Evolutionary conservation across 208 protist genomes (phyloP), one percentile per base, ranked within the genome.

Genomic region (Wallacemonas rigidus): DNA sequence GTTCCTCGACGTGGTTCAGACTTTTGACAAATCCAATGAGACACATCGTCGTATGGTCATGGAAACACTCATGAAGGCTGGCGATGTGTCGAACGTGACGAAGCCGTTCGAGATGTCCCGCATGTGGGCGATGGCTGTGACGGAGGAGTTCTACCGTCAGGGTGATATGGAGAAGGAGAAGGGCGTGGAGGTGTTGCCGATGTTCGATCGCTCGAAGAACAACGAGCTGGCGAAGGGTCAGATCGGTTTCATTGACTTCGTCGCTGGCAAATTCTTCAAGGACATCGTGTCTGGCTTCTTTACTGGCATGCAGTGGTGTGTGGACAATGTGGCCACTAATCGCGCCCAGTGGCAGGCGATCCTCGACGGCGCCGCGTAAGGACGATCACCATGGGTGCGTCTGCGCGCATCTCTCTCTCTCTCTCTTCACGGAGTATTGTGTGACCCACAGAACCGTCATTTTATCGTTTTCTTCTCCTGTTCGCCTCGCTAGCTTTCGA

Each of bases 81-180:
- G 81, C 50, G 91, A 96, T 61, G 79, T 96, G 54, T 93, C 87
- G 40, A 96, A 96, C 72, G 89, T 96, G 47, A 91, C 86, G 50
- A 94, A 94, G 76, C 91, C 91, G 41, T 96, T 96, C 69, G 86
- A 90, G 48, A 89, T 83, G 60, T 94, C 88, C 35, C 80, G 88
- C 38, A 69, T 90, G 72, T 96, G 91, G 89, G 88, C 87, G 9
- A 88, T 90, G 83, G 76, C 86, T 43, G 85, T 96, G 83, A 94
- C 89, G 51, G 91, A 93, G 83, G 87, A 96, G 77, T 96, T 96
- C 79, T 93, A 93, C 74, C 82, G 87, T 1, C 91, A 96, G 80
- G 91, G 91, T 35, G 91, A 94, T 71, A 92, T 91, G 79, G 89
- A 96, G 77, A 92, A 93, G 78, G 86, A 90, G 77, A 92, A 88